Evolutionary conservation across 192 early-diverging fungal genomes (phyloP), one percentile per base, ranked within the genome.

Genomic region (Thamnidium elegans): DNA sequence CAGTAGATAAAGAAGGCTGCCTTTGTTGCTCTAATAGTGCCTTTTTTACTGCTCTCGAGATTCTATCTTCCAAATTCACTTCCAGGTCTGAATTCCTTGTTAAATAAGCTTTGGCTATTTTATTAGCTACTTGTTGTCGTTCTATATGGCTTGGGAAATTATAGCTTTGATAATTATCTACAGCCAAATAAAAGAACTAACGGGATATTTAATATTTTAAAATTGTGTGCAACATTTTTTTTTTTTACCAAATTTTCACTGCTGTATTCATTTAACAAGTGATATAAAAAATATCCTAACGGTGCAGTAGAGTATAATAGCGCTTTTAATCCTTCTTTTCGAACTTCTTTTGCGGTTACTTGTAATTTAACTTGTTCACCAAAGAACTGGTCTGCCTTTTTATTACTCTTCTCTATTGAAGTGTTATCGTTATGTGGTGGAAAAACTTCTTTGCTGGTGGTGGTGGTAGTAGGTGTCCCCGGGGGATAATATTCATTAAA

Each of bases 101-200:
- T 59, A 59, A 45, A 59, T 59, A 59, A 19, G 58, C 14, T 45
- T 5, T 59, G 5, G 36, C 3, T 9, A 59, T 59, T 31, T 59
- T 59, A 59, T 45, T 14, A 21, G 58, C 42, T 21, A 42, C 58
- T 14, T 59, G 32, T 45, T 43, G 58, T 59, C 39, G 58, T 17
- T 59, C 58, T 23, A 3, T 13, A 9, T 59, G n/a, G 20, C 20
- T 59, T 23, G 19, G 14, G 20, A 59, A 59, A 21, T 6, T 20
- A 26, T 59, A 19, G 14, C 19, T 59, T 26, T 59, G 32, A 23
- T 59, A 59, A 23, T 45, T 59, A 43, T 59, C 58, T 59, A 59
- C 58, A 26, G 58, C 58, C 21, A 59, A 26, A 59, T 43, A 59
- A 42, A 59, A 59, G 43, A 59, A 59, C 58, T 59, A 45, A 42